phyloP scores from a whole-genome alignment of 148 eudicot species.

The Diospyros kaki region DNA sequence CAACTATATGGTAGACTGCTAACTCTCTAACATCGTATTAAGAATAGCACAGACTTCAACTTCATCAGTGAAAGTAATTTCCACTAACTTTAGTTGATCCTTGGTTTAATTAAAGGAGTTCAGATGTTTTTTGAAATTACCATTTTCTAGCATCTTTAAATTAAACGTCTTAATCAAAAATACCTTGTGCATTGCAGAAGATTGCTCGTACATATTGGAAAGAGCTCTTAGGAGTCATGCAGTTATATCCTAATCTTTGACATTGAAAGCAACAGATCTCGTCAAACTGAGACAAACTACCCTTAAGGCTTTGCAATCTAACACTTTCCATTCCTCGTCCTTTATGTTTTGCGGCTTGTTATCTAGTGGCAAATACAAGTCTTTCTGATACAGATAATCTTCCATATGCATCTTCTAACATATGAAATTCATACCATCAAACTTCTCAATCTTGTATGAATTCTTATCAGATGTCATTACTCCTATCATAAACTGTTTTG shows the following conservation, averaged over 20 bases:
- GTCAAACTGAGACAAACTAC: not conserved
- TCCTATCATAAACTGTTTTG: not conserved
- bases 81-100: not conserved
- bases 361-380: no score
- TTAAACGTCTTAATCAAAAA: not conserved
- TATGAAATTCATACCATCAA: no score
- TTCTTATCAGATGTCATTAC: no score
- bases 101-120: not conserved
- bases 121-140: not conserved
- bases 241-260: not conserved
- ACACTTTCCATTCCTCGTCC: not conserved
- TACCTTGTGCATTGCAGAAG: not conserved
- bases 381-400: no score
- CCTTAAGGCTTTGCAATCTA: not conserved
- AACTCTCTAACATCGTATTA: not conserved
- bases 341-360: not conserved
- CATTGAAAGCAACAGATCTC: not conserved
- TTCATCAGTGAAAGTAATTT: not conserved
- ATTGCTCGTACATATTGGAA: not conserved
- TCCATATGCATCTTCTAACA: no score
- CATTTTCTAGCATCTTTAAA: not conserved
- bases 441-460: no score
- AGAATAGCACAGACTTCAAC: not conserved
- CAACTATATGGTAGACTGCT: not conserved
- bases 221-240: not conserved